Conservation (phyloP, 2,329 filamentous ascomycete species). For the Apiospora phragmitis region DNA sequence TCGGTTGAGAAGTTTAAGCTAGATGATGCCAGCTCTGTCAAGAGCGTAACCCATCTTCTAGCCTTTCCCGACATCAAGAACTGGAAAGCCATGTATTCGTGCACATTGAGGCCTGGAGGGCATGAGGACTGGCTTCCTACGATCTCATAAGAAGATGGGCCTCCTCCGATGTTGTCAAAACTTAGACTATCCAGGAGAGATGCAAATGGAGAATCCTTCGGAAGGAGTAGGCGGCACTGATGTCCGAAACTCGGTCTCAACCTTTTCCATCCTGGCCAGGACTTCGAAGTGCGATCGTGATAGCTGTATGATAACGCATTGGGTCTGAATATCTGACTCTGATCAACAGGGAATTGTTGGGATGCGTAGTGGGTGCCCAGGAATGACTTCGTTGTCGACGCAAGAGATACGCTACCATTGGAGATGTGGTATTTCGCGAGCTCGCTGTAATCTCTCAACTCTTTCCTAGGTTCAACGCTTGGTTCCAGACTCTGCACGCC, state of each 20-base stretch:
- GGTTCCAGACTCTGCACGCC: constrained; percentile 22
- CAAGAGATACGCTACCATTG: constrained; percentile 19
- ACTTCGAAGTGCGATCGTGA: constrained; percentile 39
- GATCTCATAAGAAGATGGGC: constrained; percentile 34
- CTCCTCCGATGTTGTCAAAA: constrained; percentile 33
- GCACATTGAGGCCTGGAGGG: constrained; percentile 43
- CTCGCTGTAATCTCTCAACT: constrained; percentile 22
- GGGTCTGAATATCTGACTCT: constrained; percentile 44
- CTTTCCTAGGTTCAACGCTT: constrained; percentile 17
- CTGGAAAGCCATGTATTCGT: constrained; percentile 56
- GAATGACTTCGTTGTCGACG: constrained; percentile 24
- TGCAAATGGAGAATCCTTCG: constrained; percentile 37
- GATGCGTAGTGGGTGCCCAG: constrained; percentile 47
- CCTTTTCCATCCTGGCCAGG: constrained; percentile 38
- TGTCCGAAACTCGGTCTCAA: constrained; percentile 43
- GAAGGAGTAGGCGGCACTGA: constrained; percentile 41
- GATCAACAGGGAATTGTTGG: constrained; percentile 39
- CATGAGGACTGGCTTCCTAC: constrained; percentile 38
- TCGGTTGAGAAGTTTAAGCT: constrained; percentile 61
- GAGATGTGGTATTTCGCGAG: constrained; percentile 7
- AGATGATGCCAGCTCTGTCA: constrained; percentile 51
- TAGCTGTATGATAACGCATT: constrained; percentile 49
- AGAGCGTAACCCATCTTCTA: constrained; percentile 50
- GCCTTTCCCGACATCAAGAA: constrained; percentile 44
- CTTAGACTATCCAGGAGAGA: constrained; percentile 23